Base-by-base conservation (phyloP, 2,329 filamentous ascomycete species). In the Cladosporium phlei region DNA sequence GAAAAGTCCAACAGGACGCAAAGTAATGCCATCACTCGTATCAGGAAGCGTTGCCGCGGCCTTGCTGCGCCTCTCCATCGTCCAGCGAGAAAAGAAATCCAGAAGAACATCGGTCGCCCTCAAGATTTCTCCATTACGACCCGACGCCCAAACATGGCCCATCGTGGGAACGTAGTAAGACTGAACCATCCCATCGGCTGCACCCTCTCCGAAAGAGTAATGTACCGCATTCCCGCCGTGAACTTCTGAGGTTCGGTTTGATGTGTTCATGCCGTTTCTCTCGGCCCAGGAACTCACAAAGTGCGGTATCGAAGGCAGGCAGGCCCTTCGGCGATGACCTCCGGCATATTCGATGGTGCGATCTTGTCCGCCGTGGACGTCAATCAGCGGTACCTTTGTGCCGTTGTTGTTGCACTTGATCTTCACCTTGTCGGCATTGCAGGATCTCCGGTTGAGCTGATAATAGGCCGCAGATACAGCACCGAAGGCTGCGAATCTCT, bases 401-500 rank as follows among this genome's bases (percentile, higher is more conserved):
- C 52, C 42, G 14, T 51, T 52, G 27, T 48, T 50, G 14, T 44
- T 43, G 48, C 57, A 59, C 7, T 46, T 19, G 20, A 53, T 46
- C 11, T 48, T 25, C 3, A 56, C 50, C 2, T 44, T 47, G 4
- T 27, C 35, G 12, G 39, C 28, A n/a, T 52, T 40, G 38, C 54
- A 56, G 10, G 39, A 30, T 11, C 39, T 22, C 20, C 39, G 27
- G 20, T 29, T 43, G 4, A 37, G 43, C 19, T 54, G 54, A 50
- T 75, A 74, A 38, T 65, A 71, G 7, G 69, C 72, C 4, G 68
- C 72, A 1, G 70, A 69, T 10, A 70, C 67, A 1, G 67, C 60
- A 2, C 69, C 71, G 49, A 75, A 75, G 1, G 72, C 73, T 12
- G 72, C 72, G 35, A 76, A 67, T 3, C 63, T 59, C 10, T 55